phyloP scores from a whole-genome alignment of 495 filamentous ascomycete species.

The Evernia prunastri region DNA sequence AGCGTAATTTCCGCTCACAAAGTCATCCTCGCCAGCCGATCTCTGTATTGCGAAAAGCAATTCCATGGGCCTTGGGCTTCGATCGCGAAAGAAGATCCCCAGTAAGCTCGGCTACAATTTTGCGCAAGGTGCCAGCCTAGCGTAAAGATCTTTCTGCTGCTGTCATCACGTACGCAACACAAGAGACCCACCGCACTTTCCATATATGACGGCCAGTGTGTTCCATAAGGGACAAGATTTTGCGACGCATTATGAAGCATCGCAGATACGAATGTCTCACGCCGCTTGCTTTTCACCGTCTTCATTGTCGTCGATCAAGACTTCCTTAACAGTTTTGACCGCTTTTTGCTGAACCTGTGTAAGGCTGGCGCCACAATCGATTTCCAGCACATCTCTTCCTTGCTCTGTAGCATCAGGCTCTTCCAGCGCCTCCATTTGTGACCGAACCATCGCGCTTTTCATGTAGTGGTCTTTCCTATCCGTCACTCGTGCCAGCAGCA shows the following conservation, averaged over 20 bases:
- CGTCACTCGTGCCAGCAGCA: slow-evolving; percentile 66
- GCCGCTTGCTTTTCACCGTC: not conserved
- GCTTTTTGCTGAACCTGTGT: slow-evolving; percentile 59
- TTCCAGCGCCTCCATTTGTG: slow-evolving; percentile 81
- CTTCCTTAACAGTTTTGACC: slow-evolving; percentile 35
- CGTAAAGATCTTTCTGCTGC: no score
- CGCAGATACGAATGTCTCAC: not conserved
- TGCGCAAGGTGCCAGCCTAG: no score
- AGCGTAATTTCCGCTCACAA: slow-evolving; percentile 16
- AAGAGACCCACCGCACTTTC: no score
- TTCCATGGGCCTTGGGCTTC: slow-evolving; percentile 16
- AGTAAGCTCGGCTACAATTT: no score
- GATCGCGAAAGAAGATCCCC: no score
- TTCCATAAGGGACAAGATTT: not conserved
- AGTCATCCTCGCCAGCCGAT: slow-evolving; percentile 15
- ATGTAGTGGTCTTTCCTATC: slow-evolving; percentile 83
- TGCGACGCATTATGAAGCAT: not conserved
- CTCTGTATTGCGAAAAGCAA: slow-evolving; percentile 15
- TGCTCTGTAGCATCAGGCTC: slow-evolving; percentile 69
- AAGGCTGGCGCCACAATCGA: slow-evolving; percentile 65
- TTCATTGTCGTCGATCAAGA: slow-evolving; percentile 27
- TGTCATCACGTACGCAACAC: no score
- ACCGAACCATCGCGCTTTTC: slow-evolving; percentile 95
- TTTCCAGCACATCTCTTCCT: slow-evolving; percentile 62
- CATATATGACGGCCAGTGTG: no score